Evolutionary conservation across 805 yeast genomes (phyloP), one percentile per base, ranked within the genome.

Genomic region (Candida bentonensis): DNA sequence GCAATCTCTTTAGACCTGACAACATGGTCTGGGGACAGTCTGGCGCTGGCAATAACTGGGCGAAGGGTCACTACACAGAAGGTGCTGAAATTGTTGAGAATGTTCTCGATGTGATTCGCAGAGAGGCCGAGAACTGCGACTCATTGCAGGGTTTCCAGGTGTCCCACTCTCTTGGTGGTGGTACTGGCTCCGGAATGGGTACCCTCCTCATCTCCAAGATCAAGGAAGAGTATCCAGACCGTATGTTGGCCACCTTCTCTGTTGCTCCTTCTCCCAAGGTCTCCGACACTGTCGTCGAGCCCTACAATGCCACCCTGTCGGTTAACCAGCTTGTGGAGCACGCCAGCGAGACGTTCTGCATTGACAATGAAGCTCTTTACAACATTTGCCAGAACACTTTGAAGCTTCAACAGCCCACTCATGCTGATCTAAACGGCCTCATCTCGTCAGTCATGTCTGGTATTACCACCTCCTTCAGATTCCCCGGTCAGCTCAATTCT

Each of bases 151-250:
- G 96, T 54, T 87, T 87, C 77, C 96, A 87, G 68, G 80, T 87
- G 60, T 70, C 86, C 25, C 87, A 79, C 60, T 79, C 86, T 22
- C 66, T 79, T 33, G 87, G 87, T 59, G 87, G 96, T 67, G 96
- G 96, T 70, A 87, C 96, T 45, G 96, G 96, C 60, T 84, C 95
- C 25, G 96, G 96, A 65, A 79, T 87, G 86, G 96, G 96, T 62
- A 87, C 96, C 40, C 66, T 87, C 55, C 73, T 87, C 59, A 76
- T 87, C 57, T 76, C 87, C 48, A 81, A 80, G 61, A 82, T 87
- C 59, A 78, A 88, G 65, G 96, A 87, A 63, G 95, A 87, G 64
- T 87, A 79, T 58, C 89, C 94, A 43, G 96, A 87, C 66, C 78
- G 95, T 70, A 87, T 87, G 95, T 78, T 85, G 82, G 94, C 95